Base-by-base conservation (phyloP, 2,329 filamentous ascomycete genomes). In the Pseudofabraea citricarpa region DNA sequence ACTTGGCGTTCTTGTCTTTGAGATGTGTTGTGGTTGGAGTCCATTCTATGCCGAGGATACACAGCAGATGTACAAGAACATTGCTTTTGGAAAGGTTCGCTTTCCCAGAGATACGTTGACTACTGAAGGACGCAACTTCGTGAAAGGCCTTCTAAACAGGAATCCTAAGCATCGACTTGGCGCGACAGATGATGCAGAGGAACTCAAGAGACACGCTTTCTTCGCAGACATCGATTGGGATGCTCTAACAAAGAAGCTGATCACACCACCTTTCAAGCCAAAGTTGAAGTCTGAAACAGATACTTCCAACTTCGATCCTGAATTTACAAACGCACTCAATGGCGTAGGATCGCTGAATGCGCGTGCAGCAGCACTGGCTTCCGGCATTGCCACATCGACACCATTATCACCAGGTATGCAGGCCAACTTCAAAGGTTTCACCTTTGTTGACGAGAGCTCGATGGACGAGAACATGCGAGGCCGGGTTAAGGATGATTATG, bases 21-120 rank as follows among this genome's bases (percentile, higher is more conserved):
- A 98, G 66, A 98, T 98, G 93, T 98, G 93, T 71, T 98, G 93
- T 58, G 93, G 93, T 24, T 98, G 93, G 93, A 96, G 90, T 58
- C 93, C 93, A 0, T 98, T 98, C 69, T 98, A 97, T 57, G 93
- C 93, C 44, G 93, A 98, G 61, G 93, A 98, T 61, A 98, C 93
- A 0, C 93, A 98, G 67, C 93, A 98, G 65, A 98, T 98, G 93
- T 98, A 98, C 74, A 98, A 98, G 74, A 98, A 98, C 70, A 98
- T 98, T 63, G 93, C 93, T 0, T 98, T 98, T 61, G 93, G 93
- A 62, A 98, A 98, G 64, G 93, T 98, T 45, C 79, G 93, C 48
- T 98, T 98, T 65, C 93, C 93, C 6, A 81, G 90, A 53, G 93
- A 98, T 64, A 95, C 93, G 1, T 72, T 98, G 23, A 96, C 90